These are phyloP conservation scores for Exophiala sp. DNA, from an alignment of 2,329 filamentous ascomycete genomes.

Conservation along the genomic window DNA sequence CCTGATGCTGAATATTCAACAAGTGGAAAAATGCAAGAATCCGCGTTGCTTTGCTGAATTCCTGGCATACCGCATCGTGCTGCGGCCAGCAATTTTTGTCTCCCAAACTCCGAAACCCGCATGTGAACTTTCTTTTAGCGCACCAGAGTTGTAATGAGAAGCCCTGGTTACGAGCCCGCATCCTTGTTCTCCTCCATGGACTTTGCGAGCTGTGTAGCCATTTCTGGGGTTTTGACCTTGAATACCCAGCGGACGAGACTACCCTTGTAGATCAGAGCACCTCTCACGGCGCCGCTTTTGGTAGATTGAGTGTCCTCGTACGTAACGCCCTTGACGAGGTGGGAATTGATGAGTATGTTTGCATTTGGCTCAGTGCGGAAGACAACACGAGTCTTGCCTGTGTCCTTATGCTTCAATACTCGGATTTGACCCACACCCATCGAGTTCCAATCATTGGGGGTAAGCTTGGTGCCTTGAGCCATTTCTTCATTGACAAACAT, in stretches of 20 bases:
- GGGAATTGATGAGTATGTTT: conserved; percentile 65
- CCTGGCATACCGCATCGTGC: neutral
- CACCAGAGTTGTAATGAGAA: neutral
- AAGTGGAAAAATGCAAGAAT: conserved; percentile 5
- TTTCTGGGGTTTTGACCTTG: conserved; percentile 26
- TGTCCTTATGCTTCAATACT: conserved; percentile 66
- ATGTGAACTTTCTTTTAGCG: neutral
- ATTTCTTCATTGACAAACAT: conserved; percentile 52
- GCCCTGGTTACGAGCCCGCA: conserved; percentile 7
- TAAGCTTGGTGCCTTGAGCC: conserved; percentile 36
- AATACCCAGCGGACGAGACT: conserved; percentile 25
- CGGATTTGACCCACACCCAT: conserved; percentile 67
- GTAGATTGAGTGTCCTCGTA: conserved; percentile 27
- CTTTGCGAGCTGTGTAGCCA: conserved; percentile 22
- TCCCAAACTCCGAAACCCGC: neutral
- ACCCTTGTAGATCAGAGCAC: conserved; percentile 24
- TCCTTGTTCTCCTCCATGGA: conserved; percentile 26
- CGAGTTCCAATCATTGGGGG: conserved; percentile 54
- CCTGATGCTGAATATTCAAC: neutral
- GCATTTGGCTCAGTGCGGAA: conserved; percentile 70
- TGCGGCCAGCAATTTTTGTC: conserved; percentile 1
- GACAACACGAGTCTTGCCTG: conserved; percentile 60
- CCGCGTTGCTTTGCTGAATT: conserved; percentile 1
- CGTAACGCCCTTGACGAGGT: conserved; percentile 57
- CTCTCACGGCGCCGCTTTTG: conserved; percentile 27